Conservation (phyloP, 495 filamentous ascomycete genomes). For the Penicillium alfredii region DNA sequence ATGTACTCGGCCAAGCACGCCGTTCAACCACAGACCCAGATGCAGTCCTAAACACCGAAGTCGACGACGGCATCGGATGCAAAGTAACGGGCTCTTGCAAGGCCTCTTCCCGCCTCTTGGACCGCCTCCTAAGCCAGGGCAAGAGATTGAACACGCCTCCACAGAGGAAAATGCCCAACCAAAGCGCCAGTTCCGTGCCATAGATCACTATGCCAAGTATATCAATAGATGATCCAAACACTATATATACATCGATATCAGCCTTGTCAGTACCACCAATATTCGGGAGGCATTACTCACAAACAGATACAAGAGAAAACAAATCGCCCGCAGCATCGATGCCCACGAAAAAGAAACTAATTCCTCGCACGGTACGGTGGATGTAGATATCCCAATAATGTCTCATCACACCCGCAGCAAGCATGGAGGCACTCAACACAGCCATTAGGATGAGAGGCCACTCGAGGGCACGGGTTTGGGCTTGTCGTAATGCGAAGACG, state of each 20-base stretch:
- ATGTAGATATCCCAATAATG: slow-evolving; percentile 58
- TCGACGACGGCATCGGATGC: slow-evolving; percentile 50
- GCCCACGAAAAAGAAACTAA: slow-evolving; percentile 59
- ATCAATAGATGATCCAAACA: slow-evolving; percentile 51
- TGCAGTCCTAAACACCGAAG: slow-evolving; percentile 50
- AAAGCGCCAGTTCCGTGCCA: slow-evolving; percentile 52
- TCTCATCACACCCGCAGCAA: slow-evolving; percentile 47
- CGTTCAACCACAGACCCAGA: slow-evolving; percentile 28
- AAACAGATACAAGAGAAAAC: slow-evolving; percentile 54
- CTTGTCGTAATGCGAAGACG: slow-evolving; percentile 45
- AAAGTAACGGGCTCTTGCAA: slow-evolving; percentile 28
- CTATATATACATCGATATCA: slow-evolving; percentile 14
- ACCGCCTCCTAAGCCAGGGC: slow-evolving; percentile 41
- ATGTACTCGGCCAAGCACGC: slow-evolving; percentile 10
- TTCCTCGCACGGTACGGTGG: slow-evolving; percentile 55
- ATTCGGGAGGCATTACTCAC: slow-evolving; percentile 20
- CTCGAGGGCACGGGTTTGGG: slow-evolving; percentile 24
- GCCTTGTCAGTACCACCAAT: too few relatives aligned
- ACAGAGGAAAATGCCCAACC: slow-evolving; percentile 57
- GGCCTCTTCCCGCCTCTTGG: slow-evolving; percentile 7
- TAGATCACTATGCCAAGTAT: slow-evolving; percentile 57
- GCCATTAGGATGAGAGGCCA: slow-evolving; percentile 59
- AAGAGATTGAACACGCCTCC: slow-evolving; percentile 53
- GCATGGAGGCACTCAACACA: slow-evolving; percentile 48
- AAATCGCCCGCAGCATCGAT: slow-evolving; percentile 61